Percentiles rank a stretch among this genome's conserved stretches.
Evolutionary conservation across 2,329 filamentous ascomycete genomes (phyloP).

Genomic region (Gnomoniopsis smithogilvyi): DNA sequence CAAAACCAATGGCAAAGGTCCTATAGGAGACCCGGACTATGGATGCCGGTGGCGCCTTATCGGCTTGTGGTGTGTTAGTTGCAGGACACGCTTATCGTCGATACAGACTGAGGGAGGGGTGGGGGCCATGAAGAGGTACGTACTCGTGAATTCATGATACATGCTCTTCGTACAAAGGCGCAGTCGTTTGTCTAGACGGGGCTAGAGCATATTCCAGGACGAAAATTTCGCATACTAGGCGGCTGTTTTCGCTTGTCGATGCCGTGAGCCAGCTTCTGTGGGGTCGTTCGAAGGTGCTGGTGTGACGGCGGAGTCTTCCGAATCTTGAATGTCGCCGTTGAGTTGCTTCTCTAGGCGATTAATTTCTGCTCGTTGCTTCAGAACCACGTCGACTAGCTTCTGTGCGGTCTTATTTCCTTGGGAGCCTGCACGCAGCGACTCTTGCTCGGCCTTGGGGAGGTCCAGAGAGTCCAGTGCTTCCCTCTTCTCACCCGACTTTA

Average conservation of each 20-base stretch:
- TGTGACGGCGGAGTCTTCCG: neutral
- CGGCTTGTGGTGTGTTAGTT: neutral
- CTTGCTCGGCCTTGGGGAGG: neutral
- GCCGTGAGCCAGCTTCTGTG: neutral
- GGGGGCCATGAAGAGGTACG: neutral
- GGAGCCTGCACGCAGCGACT: neutral
- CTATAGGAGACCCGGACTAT: neutral
- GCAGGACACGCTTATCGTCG: neutral
- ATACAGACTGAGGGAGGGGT: neutral
- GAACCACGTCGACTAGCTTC: neutral
- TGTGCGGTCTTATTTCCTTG: neutral
- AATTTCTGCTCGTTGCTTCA: neutral
- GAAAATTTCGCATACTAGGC: conserved; percentile 1
- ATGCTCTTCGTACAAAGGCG: neutral
- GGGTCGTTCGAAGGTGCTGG: neutral
- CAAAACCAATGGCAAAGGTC: neutral
- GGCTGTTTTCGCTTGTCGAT: neutral
- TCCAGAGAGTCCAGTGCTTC: neutral
- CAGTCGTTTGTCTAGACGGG: neutral
- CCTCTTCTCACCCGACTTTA: neutral
- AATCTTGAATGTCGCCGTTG: neutral
- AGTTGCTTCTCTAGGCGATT: neutral
- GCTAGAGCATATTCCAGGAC: neutral
- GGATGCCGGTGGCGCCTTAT: neutral
- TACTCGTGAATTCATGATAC: neutral